Percentiles rank a stretch among this genome's conserved stretches.
These are phyloP conservation scores for Trebouxia sp. DNA, from an alignment of 139 green algal genomes.

Conservation along the genomic window DNA sequence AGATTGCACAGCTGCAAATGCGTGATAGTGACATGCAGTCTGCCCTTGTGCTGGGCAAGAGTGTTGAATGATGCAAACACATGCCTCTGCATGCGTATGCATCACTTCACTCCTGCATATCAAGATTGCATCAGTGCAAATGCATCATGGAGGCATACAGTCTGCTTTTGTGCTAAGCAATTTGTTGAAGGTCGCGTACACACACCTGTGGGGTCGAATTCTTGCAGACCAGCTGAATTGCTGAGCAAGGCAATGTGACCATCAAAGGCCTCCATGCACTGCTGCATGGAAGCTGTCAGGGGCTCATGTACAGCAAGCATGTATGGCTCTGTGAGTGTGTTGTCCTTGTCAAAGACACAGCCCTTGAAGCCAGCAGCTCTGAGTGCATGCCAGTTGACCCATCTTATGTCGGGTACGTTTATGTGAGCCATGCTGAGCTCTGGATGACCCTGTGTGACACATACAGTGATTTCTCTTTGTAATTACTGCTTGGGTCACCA, in stretches of 20 bases:
- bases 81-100: too few species aligned
- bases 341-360: slow-evolving; percentile 95
- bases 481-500: too few species aligned
- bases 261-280: slow-evolving; percentile 65
- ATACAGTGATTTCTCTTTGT: neutral
- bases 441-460: slow-evolving; percentile 54
- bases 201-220: slow-evolving; percentile 88
- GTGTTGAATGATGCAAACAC: too few species aligned
- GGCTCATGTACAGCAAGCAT: slow-evolving; percentile 45
- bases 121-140: too few species aligned
- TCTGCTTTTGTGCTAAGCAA: too few species aligned
- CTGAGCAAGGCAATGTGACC: slow-evolving; percentile 77
- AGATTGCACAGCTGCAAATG: too few species aligned
- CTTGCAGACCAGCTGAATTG: slow-evolving; percentile 90
- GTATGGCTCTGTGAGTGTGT: slow-evolving; percentile 91
- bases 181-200: neutral
- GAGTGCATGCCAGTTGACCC: slow-evolving; percentile 75
- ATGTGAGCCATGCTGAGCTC: slow-evolving; percentile 75
- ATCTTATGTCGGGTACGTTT: slow-evolving; percentile 61
- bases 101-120: too few species aligned
- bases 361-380: slow-evolving; percentile 74
- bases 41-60: too few species aligned
- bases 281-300: slow-evolving; percentile 43
- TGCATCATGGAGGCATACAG: too few species aligned
- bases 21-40: too few species aligned